A percentile compares a stretch with the other conserved stretches of the same genome.
These are phyloP conservation scores for Tolypocladium endophyticum DNA, from an alignment of 2,329 filamentous ascomycete genomes.

Conservation along the genomic window DNA sequence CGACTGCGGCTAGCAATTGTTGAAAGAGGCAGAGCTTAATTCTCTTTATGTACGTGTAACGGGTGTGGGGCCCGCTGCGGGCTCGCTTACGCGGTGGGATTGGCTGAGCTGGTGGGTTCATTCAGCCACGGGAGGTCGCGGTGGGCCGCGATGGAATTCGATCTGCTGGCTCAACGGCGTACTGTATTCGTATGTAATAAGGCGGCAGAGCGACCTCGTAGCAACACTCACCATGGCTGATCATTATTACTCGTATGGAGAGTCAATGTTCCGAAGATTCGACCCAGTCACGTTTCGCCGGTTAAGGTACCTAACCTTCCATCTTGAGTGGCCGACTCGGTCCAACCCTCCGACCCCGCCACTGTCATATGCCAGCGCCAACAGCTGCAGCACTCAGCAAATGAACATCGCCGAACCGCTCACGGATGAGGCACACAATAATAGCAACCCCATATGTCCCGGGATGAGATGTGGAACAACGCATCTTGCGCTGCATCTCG, in stretches of 20 bases:
- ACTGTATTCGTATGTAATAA: background rate
- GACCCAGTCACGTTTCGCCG: background rate
- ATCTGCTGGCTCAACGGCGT: background rate
- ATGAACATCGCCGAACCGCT: background rate
- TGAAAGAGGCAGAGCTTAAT: background rate
- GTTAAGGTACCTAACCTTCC: background rate
- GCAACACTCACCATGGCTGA: background rate
- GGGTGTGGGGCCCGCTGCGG: too few species aligned
- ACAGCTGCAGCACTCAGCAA: background rate
- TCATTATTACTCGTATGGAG: background rate
- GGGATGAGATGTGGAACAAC: background rate
- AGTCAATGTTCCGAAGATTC: background rate
- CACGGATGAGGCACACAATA: background rate
- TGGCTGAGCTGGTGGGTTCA: background rate
- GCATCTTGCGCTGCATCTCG: background rate
- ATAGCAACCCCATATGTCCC: background rate
- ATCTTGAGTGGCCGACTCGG: background rate
- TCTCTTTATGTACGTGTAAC: background rate
- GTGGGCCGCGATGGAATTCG: too few species aligned
- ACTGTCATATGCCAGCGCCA: background rate
- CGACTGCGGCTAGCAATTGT: constrained; percentile 7
- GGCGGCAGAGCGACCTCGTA: background rate
- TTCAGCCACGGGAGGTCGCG: background rate
- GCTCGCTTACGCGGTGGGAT: background rate
- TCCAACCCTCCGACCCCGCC: background rate